Base-by-base conservation (phyloP, 345 rosid genomes). In the Salix caprea region DNA sequence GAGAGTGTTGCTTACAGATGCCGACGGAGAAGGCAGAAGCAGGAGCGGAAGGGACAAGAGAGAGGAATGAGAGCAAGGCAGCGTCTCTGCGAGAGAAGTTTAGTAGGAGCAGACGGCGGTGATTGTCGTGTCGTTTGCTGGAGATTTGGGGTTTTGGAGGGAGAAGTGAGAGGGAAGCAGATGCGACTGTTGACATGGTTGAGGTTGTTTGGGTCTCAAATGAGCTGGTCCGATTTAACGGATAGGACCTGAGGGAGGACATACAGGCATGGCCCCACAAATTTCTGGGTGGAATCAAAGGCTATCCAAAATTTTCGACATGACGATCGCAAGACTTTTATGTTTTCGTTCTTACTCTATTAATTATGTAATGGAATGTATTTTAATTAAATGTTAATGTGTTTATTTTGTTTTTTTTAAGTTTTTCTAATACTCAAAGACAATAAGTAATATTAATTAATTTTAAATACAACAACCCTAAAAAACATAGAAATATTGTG, bases 1-100 rank as follows among this genome's bases (percentile, higher is more conserved):
- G 19, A 5, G 6, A 73, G 56, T 13, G 44, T 48, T 21, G 73
- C 83, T 42, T 85, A 93, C 97, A 90, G 79, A 93, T 90, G 83
- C 99, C 98, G 39, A 91, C 56, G 73, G 91, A 85, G 85, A 93
- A 93, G 30, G 97, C 96, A n/a, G 77, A 36, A 42, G 96, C 94
- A 0, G 90, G 84, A 50, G 79, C 66, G 4, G 84, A 69, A 52
- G 88, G 85, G 56, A 84, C 77, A 62, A 88, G 77, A 58, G 87
- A 71, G 65, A 91, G 77, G 74, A 90, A 74, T 24, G 91, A 84
- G 78, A 90, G 84, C 3, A 85, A 56, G 56, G 82, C 80, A 21
- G 85, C 83, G 74, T 82, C 78, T 79, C 99, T 84, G 65, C 96
- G 98, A 30, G 87, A 83, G 71, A 87, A 61, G 48, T 32, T 75